Evolutionary conservation across 495 filamentous ascomycete genomes (phyloP).

Genomic region (Oleoguttula mirabilis): DNA sequence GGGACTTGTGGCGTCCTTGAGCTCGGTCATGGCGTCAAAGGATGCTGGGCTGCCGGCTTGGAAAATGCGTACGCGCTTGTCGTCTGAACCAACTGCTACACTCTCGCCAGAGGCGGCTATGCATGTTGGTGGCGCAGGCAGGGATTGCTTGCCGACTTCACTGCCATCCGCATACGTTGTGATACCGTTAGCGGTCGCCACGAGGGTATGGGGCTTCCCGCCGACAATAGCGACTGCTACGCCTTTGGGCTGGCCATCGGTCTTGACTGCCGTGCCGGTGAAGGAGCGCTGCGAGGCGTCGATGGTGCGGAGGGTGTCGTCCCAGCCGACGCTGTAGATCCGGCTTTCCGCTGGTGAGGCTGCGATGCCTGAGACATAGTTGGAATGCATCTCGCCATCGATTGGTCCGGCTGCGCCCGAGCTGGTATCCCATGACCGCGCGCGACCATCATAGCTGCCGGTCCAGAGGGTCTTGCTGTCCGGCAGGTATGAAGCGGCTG

Average conservation of each 20-base stretch:
- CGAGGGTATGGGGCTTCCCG: constrained; percentile 37
- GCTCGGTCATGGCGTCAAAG: constrained; percentile 34
- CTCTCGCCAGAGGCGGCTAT: constrained; percentile 52
- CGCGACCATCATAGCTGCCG: constrained; percentile 79
- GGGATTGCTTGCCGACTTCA: constrained; percentile 34
- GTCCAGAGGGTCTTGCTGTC: constrained; percentile 59
- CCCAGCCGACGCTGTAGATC: constrained; percentile 84
- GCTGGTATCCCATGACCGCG: constrained; percentile 66
- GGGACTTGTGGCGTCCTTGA: constrained; percentile 41
- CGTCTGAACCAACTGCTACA: constrained; percentile 67
- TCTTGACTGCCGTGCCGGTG: constrained; percentile 39
- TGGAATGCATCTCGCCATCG: constrained; percentile 67
- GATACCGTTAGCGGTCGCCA: constrained; percentile 54
- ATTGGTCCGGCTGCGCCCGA: constrained; percentile 54
- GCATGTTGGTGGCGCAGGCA: constrained; percentile 27
- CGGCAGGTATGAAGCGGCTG: constrained; percentile 47
- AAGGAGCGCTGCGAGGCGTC: constrained; percentile 50
- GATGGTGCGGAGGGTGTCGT: constrained; percentile 77
- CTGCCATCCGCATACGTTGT: constrained; percentile 52
- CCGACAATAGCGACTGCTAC: constrained; percentile 37
- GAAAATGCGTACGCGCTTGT: constrained; percentile 61
- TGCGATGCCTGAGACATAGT: constrained; percentile 69
- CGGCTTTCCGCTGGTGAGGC: constrained; percentile 42
- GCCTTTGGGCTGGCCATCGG: constrained; percentile 51
- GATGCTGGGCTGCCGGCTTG: constrained; percentile 39